These are phyloP conservation scores for Trametes coccinea DNA, from an alignment of 768 basidiomycete species.

Conservation along the genomic window DNA sequence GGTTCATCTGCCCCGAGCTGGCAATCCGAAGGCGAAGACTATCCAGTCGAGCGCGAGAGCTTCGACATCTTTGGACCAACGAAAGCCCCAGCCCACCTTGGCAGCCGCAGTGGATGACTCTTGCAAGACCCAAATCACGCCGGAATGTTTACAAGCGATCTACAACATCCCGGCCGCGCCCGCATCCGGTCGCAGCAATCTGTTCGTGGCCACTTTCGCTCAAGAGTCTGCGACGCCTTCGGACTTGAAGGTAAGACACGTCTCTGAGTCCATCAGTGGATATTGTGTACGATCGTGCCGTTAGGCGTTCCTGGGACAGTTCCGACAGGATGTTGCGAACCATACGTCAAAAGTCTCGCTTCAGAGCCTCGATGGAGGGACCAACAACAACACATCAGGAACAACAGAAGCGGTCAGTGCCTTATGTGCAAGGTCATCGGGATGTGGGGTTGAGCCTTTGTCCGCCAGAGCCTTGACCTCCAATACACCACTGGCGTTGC, in stretches of 20 bases:
- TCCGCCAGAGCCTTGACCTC: constrained; percentile 33
- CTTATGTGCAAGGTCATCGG: not conserved
- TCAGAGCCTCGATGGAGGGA: constrained; percentile 31
- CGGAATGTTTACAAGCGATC: constrained; percentile 33
- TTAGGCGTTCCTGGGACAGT: constrained; percentile 30
- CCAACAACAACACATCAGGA: constrained; percentile 36
- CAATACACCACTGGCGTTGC: constrained; percentile 37
- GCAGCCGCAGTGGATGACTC: constrained; percentile 28
- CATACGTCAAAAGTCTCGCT: constrained; percentile 23
- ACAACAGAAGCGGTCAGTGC: constrained; percentile 29
- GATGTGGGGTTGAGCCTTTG: not conserved
- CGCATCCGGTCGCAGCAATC: constrained; percentile 24
- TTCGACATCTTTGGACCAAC: constrained; percentile 27
- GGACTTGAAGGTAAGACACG: constrained; percentile 36
- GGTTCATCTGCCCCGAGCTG: constrained; percentile 34
- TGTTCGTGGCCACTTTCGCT: constrained; percentile 36
- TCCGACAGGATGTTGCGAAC: constrained; percentile 24
- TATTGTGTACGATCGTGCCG: constrained; percentile 7
- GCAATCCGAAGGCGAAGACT: not conserved
- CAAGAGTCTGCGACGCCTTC: constrained; percentile 29
- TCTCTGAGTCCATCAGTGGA: too few relatives aligned
- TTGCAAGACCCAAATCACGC: constrained; percentile 31
- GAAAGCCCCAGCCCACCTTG: constrained; percentile 1
- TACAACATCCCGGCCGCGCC: constrained; percentile 31
- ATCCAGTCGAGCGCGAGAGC: not conserved